Conservation (phyloP, 192 early-diverging fungal species). For the Coemansia pectinata region DNA sequence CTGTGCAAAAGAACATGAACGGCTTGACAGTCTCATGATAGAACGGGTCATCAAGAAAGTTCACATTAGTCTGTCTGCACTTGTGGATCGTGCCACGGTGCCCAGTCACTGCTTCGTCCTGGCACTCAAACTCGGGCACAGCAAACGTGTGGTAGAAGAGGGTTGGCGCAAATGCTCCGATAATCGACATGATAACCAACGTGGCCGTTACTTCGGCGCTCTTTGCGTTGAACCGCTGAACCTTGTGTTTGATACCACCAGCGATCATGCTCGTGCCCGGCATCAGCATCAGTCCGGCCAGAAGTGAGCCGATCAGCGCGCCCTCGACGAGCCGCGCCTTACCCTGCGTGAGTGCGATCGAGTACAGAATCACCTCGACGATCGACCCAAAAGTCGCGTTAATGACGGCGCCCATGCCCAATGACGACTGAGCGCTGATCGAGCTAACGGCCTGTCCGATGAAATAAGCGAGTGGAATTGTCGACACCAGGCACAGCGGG, state of each 20-base stretch:
- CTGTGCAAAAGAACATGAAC: slow-evolving; percentile 85
- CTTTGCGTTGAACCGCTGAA: slow-evolving; percentile 94
- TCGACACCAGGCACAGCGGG: slow-evolving; percentile 69
- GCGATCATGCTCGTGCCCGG: slow-evolving; percentile 95
- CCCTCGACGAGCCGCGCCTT: slow-evolving; percentile 89
- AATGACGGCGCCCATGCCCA: slow-evolving; percentile 92
- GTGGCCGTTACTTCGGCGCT: slow-evolving; percentile 95
- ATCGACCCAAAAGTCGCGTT: slow-evolving; percentile 98
- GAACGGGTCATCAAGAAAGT: slow-evolving; percentile 76
- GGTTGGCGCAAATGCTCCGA: slow-evolving; percentile 92
- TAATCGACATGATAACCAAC: slow-evolving; percentile 90
- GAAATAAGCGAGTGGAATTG: slow-evolving; percentile 92
- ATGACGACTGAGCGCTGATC: slow-evolving; percentile 90
- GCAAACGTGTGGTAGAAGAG: slow-evolving; percentile 94
- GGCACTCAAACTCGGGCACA: slow-evolving; percentile 54
- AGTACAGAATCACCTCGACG: slow-evolving; percentile 93
- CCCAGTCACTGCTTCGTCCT: slow-evolving; percentile 15
- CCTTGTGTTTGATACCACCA: slow-evolving; percentile 86
- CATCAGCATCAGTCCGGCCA: slow-evolving; percentile 85
- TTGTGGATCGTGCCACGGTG: slow-evolving; percentile 51
- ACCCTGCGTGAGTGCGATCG: slow-evolving; percentile 83
- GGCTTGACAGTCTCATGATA: slow-evolving; percentile 77
- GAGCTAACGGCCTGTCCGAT: slow-evolving; percentile 97
- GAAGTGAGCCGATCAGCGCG: slow-evolving; percentile 86
- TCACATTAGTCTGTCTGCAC: slow-evolving; percentile 64